phyloP scores from a whole-genome alignment of 345 rosid genomes.

The Salix brachista region DNA sequence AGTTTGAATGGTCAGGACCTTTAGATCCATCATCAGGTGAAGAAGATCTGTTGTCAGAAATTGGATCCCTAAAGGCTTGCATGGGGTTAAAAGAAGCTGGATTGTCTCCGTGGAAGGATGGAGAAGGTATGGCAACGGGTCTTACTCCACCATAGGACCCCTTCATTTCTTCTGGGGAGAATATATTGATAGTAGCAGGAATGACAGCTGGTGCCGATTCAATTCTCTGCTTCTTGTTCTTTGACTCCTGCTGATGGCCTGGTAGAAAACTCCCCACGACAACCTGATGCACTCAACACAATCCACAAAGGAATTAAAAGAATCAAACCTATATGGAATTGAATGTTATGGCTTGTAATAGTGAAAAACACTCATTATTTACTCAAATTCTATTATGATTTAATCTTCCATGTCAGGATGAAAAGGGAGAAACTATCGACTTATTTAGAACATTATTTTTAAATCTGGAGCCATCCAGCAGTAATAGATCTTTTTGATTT shows the following conservation, averaged over 20 bases:
- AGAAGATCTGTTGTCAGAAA: conserved; percentile 35
- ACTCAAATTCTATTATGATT: background rate
- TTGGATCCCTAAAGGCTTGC: conserved; percentile 37
- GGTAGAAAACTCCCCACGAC: conserved; percentile 70
- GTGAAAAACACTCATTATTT: background rate
- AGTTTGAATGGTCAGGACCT: conserved; percentile 49
- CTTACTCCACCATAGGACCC: conserved; percentile 36
- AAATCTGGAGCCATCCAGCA: background rate
- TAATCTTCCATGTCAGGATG: no score
- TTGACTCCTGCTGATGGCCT: conserved; percentile 69
- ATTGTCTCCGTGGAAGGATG: conserved; percentile 22
- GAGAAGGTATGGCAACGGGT: conserved; percentile 31
- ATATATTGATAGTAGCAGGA: conserved; percentile 23
- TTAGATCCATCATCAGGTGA: conserved; percentile 47
- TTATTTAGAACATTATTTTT: background rate
- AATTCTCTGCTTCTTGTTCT: conserved; percentile 58
- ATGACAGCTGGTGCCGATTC: conserved; percentile 32
- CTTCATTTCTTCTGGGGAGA: conserved; percentile 35
- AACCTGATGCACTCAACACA: conserved; percentile 40
- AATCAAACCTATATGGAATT: background rate
- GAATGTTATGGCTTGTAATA: background rate
- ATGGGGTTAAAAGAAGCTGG: conserved; percentile 30
- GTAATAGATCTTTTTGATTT: background rate
- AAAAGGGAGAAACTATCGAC: background rate
- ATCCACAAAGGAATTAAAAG: background rate